phyloP scores from a whole-genome alignment of 2,329 filamentous ascomycete genomes.

The Gliomastix tumulicola region DNA sequence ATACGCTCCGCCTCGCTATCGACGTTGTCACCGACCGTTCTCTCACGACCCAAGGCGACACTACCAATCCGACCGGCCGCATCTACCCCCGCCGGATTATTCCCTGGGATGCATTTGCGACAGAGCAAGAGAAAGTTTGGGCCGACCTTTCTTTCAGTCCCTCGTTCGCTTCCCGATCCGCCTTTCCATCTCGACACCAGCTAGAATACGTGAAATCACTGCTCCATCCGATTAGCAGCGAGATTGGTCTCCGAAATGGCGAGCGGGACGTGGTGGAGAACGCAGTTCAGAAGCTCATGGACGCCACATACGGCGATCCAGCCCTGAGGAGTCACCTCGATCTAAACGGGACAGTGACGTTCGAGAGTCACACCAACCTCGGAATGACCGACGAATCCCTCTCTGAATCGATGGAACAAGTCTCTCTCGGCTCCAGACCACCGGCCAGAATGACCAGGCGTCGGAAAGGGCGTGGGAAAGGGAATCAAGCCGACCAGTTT shows the following conservation, averaged over 20 bases:
- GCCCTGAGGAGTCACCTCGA: conserved; percentile 17
- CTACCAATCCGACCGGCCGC: too few relatives aligned
- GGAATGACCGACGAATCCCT: conserved; percentile 12
- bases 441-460: neutral
- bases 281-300: conserved; percentile 22
- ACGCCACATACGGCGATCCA: conserved; percentile 15
- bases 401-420: conserved; percentile 13
- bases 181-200: conserved; percentile 22
- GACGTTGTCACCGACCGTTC: too few relatives aligned
- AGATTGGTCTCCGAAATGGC: conserved; percentile 23
- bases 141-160: conserved; percentile 29
- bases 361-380: conserved; percentile 27
- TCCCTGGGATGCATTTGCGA: conserved; percentile 24
- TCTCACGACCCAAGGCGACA: too few relatives aligned
- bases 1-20: too few relatives aligned
- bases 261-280: conserved; percentile 26
- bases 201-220: conserved; percentile 21
- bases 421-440: conserved; percentile 11
- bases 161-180: conserved; percentile 15
- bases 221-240: conserved; percentile 22
- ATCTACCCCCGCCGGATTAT: too few relatives aligned
- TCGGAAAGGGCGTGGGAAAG: neutral
- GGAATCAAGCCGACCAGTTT: conserved; percentile 2
- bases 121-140: conserved; percentile 22
- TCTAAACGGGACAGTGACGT: conserved; percentile 22